phyloP scores from a whole-genome alignment of 202 grass and related monocot species.

The Dendrocalamus latiflorus region DNA sequence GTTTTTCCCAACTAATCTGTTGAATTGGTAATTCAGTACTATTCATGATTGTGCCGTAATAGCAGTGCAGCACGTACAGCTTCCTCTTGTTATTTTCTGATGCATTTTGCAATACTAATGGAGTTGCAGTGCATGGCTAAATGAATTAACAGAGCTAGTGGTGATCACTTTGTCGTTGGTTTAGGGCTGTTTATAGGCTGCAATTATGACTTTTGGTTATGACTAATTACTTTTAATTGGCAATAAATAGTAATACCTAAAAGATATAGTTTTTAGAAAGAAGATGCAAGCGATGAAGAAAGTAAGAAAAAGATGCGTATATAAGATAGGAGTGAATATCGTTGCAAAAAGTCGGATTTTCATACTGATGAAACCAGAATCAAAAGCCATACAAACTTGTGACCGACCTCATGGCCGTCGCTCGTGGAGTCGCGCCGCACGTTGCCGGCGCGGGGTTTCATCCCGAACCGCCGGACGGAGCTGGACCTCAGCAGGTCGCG shows the following conservation, averaged over 20 bases:
- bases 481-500: constrained; percentile 39
- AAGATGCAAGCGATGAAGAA: too few species aligned
- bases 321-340: too few species aligned
- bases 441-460: constrained; percentile 41
- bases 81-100: neutral
- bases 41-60: neutral
- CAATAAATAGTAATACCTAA: too few species aligned
- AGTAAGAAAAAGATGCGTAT: too few species aligned
- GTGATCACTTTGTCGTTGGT: neutral
- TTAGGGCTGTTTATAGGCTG: too few species aligned
- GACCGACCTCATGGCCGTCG: constrained; percentile 67
- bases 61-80: neutral
- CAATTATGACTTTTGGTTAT: too few species aligned
- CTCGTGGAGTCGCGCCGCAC: constrained; percentile 54
- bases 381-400: too few species aligned
- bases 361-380: too few species aligned
- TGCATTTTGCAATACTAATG: neutral
- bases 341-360: too few species aligned
- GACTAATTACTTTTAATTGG: too few species aligned
- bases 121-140: neutral
- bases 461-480: constrained; percentile 54
- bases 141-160: neutral
- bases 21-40: neutral
- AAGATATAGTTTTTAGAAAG: too few species aligned
- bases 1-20: neutral